Base-by-base conservation (phyloP, 208 protist species). In the Tritrichomonas foetus region DNA sequence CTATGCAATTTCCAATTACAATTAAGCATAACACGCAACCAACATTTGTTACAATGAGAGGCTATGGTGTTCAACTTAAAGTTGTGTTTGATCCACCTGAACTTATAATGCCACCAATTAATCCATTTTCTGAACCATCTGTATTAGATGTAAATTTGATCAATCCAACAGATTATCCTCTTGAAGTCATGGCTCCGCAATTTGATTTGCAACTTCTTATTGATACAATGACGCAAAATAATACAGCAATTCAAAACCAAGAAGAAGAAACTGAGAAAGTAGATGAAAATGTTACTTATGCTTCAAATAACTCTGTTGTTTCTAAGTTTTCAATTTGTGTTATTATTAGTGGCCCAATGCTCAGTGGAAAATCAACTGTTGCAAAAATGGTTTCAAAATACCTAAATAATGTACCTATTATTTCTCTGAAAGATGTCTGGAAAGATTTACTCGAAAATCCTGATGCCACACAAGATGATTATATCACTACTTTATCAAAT, bases 321-420 rank as follows among this genome's bases (percentile, higher is more conserved):
- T 82, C 78, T 0, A 89, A 89, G 8, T 53, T 89, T n/a, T 89
- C 78, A 16, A 89, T 89, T 89, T 89, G 78, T 57, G 47, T 89
- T 11, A 89, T 89, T 61, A n/a, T 89, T 53, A 44, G 44, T 57
- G 78, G 78, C 39, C 27, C 78, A 27, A 39, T 33, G 22, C 14
- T 14, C 25, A 57, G 47, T 89, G 78, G 78, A 39, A 89, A 49
- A 89, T 47, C 47, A 57, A 89, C 78, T 11, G 44, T 89, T n/a
- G 30, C 41, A 22, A 89, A 57, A 33, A 36, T 57, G 5, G n/a
- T 89, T 53, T 53, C 78, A 5, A 39, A 89, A 89, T 89, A 89
- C 57, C 30, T 89, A 9, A 49, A 49, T 53, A 89, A 82, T 50
- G 74, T 57, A 2, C 78, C 78, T 39, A 89, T 89, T 39, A 89